phyloP scores from a whole-genome alignment of 306 rosid species.

The Corylus americana region DNA sequence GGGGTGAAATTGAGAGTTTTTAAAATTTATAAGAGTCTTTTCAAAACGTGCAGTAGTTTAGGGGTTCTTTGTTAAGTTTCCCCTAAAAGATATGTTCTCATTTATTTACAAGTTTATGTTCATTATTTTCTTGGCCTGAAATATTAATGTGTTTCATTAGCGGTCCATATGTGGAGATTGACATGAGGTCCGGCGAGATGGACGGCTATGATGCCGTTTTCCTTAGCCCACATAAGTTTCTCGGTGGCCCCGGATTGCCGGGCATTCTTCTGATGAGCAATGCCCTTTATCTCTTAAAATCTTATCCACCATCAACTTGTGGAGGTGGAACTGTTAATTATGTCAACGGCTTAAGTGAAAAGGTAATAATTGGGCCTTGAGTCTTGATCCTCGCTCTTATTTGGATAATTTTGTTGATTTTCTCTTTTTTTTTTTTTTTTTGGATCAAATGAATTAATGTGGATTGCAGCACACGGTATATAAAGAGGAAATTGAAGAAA shows the following conservation, averaged over 20 bases:
- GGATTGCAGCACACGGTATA: slow-evolving; percentile 73
- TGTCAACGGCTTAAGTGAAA: slow-evolving; percentile 69
- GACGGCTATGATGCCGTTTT: slow-evolving; percentile 78
- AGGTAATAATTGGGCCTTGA: slow-evolving; percentile 34
- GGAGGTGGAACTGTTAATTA: slow-evolving; percentile 84
- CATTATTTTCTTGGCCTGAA: neutral
- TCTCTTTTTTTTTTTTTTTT: no score
- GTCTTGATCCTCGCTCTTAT: no score
- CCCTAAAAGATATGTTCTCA: no score
- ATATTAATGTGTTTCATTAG: slow-evolving; percentile 30
- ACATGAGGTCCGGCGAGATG: slow-evolving; percentile 49
- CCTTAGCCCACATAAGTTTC: slow-evolving; percentile 76
- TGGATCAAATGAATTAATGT: no score
- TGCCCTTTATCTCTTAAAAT: slow-evolving; percentile 46
- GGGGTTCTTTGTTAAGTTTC: no score
- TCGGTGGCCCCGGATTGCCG: slow-evolving; percentile 87
- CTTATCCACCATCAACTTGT: slow-evolving; percentile 81
- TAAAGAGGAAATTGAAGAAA: slow-evolving; percentile 64
- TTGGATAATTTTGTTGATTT: no score
- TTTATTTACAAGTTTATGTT: no score
- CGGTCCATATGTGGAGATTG: slow-evolving; percentile 73
- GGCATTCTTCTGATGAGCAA: slow-evolving; percentile 69
- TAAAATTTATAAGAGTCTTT: no score
- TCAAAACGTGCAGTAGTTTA: no score
- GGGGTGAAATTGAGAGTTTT: no score